Percentiles rank a stretch among this genome's conserved stretches.
Conservation (phyloP, 148 eudicot species). For the Chenopodium berlandieri region DNA sequence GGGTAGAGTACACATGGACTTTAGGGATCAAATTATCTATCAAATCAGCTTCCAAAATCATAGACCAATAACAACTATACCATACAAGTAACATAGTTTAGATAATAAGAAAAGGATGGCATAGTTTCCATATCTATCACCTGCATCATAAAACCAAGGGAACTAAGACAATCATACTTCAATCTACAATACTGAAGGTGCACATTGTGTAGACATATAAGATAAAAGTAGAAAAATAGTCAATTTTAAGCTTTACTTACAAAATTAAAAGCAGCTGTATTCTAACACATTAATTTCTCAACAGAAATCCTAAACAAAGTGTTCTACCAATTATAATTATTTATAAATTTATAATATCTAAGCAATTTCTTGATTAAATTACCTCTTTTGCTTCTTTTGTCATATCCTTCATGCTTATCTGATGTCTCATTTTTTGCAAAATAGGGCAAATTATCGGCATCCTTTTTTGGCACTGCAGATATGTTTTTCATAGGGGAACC, state of each 20-base stretch:
- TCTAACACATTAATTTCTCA: not conserved
- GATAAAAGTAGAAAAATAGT: not conserved
- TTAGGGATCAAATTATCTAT: not conserved
- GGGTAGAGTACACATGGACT: not conserved
- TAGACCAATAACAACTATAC: not conserved
- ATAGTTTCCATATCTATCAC: not conserved
- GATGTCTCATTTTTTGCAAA: constrained; percentile 17
- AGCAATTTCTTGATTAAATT: not conserved
- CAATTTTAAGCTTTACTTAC: not conserved
- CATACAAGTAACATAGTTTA: not conserved
- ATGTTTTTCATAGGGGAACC: constrained; percentile 15
- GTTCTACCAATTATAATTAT: not conserved
- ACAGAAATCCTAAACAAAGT: not conserved
- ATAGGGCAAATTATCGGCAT: constrained; percentile 1
- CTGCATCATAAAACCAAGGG: not conserved
- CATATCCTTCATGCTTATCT: constrained; percentile 7
- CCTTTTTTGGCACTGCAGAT: constrained; percentile 11
- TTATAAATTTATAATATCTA: not conserved
- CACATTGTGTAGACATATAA: not conserved
- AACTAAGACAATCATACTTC: not conserved
- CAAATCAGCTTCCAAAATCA: not conserved
- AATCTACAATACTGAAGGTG: not conserved
- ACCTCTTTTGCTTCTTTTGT: constrained; percentile 22
- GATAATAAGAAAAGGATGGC: not conserved
- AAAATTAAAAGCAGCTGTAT: not conserved